Percentiles rank a stretch among this genome's conserved stretches.
Conservation (phyloP, 1,139 yeast species). For the Pichia sorboxylosa region DNA sequence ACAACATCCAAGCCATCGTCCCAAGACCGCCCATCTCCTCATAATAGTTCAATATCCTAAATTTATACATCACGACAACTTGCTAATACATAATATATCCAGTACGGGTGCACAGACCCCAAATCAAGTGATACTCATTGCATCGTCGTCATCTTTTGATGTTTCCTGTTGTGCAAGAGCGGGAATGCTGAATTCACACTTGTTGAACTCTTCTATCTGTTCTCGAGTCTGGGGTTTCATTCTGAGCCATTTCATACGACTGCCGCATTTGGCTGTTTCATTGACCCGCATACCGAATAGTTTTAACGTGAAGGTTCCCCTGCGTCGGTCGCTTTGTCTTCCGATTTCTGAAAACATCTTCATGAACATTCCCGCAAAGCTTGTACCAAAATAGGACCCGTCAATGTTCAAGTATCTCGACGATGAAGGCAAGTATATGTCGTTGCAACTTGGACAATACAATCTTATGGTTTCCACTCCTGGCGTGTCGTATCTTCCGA, state of each 20-base stretch:
- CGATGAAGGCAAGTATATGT: constrained; percentile 76
- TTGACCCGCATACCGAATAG: constrained; percentile 81
- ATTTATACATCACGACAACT: too few species aligned
- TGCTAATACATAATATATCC: too few species aligned
- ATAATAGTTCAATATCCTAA: too few species aligned
- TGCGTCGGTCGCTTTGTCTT: constrained; percentile 37
- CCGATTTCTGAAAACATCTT: constrained; percentile 83
- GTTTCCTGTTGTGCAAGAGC: too few species aligned
- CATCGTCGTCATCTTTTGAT: constrained; percentile 12
- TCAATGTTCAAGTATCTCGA: constrained; percentile 79
- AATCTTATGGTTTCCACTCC: constrained; percentile 87
- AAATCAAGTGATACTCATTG: too few species aligned
- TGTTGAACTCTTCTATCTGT: constrained; percentile 47
- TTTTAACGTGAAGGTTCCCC: constrained; percentile 53
- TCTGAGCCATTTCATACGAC: constrained; percentile 92
- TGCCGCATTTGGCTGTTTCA: constrained; percentile 69
- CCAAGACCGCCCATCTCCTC: too few species aligned
- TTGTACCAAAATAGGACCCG: constrained; percentile 94
- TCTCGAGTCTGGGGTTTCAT: constrained; percentile 10
- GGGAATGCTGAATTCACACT: constrained; percentile 53
- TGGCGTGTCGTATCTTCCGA: constrained; percentile 83
- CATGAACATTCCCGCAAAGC: constrained; percentile 85
- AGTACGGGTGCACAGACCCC: too few species aligned
- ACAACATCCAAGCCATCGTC: too few species aligned
- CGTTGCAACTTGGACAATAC: constrained; percentile 91